phyloP scores from a whole-genome alignment of 2,329 filamentous ascomycete species.

The Hortaea sp. region DNA sequence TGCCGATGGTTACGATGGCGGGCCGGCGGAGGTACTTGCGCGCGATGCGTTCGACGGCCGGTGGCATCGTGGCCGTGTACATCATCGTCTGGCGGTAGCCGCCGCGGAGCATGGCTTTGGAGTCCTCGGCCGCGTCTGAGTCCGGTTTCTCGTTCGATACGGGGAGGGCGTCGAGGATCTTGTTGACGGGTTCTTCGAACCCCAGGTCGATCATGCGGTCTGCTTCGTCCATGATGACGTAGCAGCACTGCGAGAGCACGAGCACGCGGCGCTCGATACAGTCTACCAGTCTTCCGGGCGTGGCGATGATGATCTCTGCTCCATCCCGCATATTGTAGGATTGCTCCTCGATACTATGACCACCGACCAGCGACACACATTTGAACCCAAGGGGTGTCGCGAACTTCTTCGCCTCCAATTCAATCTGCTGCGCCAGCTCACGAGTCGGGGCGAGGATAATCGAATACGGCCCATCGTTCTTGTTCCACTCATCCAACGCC shows the following conservation, averaged over 20 bases:
- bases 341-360: conserved; percentile 89
- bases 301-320: conserved; percentile 97
- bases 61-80: conserved; percentile 98
- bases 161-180: conserved; percentile 88
- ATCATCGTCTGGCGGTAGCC: conserved; percentile 98
- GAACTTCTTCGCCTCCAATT: conserved; percentile 87
- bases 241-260: conserved; percentile 92
- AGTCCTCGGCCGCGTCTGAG: conserved; percentile 79
- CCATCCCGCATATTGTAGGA: conserved; percentile 81
- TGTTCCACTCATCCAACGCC: conserved; percentile 71
- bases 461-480: conserved; percentile 93
- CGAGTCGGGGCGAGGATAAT: conserved; percentile 93
- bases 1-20: conserved; percentile 89
- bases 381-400: conserved; percentile 83
- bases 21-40: conserved; percentile 90
- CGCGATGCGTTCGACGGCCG: conserved; percentile 88
- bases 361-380: conserved; percentile 95
- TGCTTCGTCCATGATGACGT: conserved; percentile 98
- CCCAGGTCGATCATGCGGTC: conserved; percentile 98
- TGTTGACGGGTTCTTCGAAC: conserved; percentile 95
- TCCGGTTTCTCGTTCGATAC: conserved; percentile 93
- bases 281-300: conserved; percentile 90
- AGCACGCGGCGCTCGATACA: conserved; percentile 89
- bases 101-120: conserved; percentile 71
- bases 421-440: conserved; percentile 95